Percentiles rank a stretch among this genome's conserved stretches.
phyloP scores from a whole-genome alignment of 139 green algal species.

The Trebouxia sp. region DNA sequence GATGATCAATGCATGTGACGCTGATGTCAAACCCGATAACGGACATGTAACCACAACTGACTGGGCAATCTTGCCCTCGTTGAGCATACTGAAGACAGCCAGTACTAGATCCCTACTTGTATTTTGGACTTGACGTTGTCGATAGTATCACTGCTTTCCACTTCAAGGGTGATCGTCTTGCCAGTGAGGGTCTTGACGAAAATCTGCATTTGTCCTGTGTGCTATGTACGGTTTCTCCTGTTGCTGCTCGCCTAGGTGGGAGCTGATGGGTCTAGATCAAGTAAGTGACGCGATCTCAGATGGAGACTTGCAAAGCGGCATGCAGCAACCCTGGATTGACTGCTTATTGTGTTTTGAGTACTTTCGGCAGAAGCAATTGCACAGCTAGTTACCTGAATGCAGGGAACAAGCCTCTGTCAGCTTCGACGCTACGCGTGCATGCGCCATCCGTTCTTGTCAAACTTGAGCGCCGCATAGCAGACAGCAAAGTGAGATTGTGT shows the following conservation, averaged over 20 bases:
- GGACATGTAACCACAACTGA: background rate
- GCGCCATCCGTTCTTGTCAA: no score
- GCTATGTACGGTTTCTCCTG: no score
- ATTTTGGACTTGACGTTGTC: constrained; percentile 80
- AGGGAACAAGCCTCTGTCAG: no score
- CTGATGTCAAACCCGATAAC: no score
- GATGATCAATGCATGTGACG: no score
- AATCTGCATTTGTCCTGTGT: constrained; percentile 80
- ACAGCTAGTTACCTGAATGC: no score
- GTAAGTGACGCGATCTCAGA: background rate
- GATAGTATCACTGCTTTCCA: constrained; percentile 67
- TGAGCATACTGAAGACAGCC: background rate
- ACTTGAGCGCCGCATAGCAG: no score
- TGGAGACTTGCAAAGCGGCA: background rate
- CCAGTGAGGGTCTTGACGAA: constrained; percentile 86
- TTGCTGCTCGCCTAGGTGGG: background rate
- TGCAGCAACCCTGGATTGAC: background rate
- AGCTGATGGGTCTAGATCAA: background rate
- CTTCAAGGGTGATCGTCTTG: constrained; percentile 80
- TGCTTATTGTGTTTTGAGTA: no score
- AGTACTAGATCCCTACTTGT: constrained; percentile 46
- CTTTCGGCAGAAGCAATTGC: no score
- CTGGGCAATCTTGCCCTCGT: background rate
- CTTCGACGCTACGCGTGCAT: no score
- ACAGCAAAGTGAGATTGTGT: no score